A percentile compares a stretch with the other conserved stretches of the same genome.
Conservation (phyloP, 1,284 basidiomycete genomes). For the Chalciporus sp. region DNA sequence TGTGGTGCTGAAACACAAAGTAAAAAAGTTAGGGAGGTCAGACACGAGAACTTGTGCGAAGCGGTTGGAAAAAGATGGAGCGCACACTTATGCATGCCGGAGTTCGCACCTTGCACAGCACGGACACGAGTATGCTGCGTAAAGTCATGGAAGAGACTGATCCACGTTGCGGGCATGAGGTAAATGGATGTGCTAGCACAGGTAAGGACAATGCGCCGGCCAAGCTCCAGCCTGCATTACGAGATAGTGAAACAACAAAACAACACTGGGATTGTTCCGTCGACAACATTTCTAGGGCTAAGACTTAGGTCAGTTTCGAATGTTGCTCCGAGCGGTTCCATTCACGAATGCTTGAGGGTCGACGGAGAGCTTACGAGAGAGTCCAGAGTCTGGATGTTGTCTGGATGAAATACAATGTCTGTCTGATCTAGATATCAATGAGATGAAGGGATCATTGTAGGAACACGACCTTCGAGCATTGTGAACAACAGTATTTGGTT, state of each 20-base stretch:
- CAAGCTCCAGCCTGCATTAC: conserved; percentile 20
- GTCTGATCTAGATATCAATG: no score
- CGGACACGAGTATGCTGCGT: conserved; percentile 36
- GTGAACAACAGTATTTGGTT: no score
- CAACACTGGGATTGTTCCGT: neutral
- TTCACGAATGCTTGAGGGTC: no score
- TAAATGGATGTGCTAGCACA: conserved; percentile 2
- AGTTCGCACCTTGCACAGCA: conserved; percentile 25
- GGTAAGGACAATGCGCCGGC: conserved; percentile 8
- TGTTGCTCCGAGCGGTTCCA: neutral
- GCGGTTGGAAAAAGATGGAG: conserved; percentile 20
- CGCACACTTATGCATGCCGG: conserved; percentile 31
- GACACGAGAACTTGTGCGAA: conserved; percentile 15
- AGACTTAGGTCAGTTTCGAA: neutral
- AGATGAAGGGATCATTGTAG: no score
- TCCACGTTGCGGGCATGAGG: conserved; percentile 33
- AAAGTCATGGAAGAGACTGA: conserved; percentile 18
- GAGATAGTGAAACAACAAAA: neutral
- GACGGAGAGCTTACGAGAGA: neutral
- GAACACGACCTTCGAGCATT: no score
- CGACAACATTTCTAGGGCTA: neutral
- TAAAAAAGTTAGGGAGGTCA: conserved; percentile 5
- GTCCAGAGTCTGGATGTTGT: neutral
- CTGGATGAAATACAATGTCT: no score
- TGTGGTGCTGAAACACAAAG: conserved; percentile 5